Conservation (phyloP, 2,329 filamentous ascomycete genomes). For the Pseudogymnoascus sp. region DNA sequence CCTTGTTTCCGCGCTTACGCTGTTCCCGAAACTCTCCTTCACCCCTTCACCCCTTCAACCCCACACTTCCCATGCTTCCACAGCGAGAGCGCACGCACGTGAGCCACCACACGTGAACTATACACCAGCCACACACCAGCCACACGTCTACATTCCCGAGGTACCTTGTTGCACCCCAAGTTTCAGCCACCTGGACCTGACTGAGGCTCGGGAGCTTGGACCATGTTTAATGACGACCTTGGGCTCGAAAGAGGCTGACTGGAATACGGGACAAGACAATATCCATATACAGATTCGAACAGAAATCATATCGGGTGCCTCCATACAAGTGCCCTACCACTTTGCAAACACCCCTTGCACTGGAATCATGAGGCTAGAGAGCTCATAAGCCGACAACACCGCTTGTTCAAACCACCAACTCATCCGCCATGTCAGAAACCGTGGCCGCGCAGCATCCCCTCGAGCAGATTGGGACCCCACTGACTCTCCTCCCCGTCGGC, state of each 20-base stretch:
- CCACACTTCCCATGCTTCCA: neutral
- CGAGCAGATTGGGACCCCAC: slow-evolving; percentile 19
- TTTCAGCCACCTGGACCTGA: slow-evolving; percentile 6
- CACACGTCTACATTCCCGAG: neutral
- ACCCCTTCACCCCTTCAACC: too few species aligned
- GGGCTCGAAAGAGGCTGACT: neutral
- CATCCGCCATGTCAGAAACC: neutral
- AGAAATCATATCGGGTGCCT: neutral
- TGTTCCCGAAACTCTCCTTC: neutral
- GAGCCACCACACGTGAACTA: neutral
- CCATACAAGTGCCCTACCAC: neutral
- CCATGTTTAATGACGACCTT: neutral
- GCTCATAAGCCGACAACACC: neutral
- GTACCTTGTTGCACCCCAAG: neutral
- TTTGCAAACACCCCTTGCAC: neutral
- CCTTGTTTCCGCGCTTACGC: slow-evolving; percentile 1
- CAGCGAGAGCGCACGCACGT: neutral
- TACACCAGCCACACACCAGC: neutral
- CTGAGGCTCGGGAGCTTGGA: neutral
- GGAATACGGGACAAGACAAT: neutral
- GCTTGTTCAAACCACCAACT: neutral
- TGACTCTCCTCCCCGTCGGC: slow-evolving; percentile 54
- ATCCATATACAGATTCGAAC: neutral
- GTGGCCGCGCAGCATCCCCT: neutral
- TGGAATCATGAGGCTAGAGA: neutral